These are phyloP conservation scores for Clonostachys solani DNA, from an alignment of 2,329 filamentous ascomycete species.

Conservation along the genomic window DNA sequence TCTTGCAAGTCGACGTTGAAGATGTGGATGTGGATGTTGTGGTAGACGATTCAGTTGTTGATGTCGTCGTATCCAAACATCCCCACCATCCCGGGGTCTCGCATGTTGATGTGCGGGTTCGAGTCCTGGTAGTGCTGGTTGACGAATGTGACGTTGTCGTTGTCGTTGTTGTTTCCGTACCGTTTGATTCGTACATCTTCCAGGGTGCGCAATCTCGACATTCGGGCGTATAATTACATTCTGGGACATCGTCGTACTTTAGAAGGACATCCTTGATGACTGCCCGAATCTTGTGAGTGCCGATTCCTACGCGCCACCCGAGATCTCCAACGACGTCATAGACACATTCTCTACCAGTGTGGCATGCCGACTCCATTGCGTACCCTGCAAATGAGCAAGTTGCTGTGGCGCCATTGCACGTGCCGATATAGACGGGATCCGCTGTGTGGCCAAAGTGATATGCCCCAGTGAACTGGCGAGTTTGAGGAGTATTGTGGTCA, in stretches of 20 bases:
- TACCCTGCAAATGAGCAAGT: constrained; percentile 90
- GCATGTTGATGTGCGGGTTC: constrained; percentile 82
- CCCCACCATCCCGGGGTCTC: constrained; percentile 93
- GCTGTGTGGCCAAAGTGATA: constrained; percentile 95
- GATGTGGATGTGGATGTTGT: constrained; percentile 9
- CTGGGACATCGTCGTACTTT: constrained; percentile 75
- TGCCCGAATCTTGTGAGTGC: constrained; percentile 83
- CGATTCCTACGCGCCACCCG: constrained; percentile 87
- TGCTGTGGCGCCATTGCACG: constrained; percentile 85
- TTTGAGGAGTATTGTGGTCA: constrained; percentile 66
- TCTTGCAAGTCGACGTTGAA: constrained; percentile 41
- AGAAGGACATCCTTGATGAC: constrained; percentile 87
- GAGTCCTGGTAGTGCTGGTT: constrained; percentile 55
- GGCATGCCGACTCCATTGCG: constrained; percentile 88
- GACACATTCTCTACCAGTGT: constrained; percentile 80
- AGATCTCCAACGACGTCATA: constrained; percentile 92
- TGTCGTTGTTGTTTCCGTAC: constrained; percentile 70
- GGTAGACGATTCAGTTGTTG: constrained; percentile 15
- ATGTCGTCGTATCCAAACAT: constrained; percentile 54
- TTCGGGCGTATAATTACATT: constrained; percentile 70
- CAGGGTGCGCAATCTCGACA: constrained; percentile 89
- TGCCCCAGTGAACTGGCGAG: constrained; percentile 67
- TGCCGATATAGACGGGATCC: constrained; percentile 91
- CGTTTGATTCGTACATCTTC: constrained; percentile 94
- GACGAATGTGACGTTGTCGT: constrained; percentile 36